Evolutionary conservation across 2,329 filamentous ascomycete species (phyloP).

Genomic region (Talaromyces verruculosus): DNA sequence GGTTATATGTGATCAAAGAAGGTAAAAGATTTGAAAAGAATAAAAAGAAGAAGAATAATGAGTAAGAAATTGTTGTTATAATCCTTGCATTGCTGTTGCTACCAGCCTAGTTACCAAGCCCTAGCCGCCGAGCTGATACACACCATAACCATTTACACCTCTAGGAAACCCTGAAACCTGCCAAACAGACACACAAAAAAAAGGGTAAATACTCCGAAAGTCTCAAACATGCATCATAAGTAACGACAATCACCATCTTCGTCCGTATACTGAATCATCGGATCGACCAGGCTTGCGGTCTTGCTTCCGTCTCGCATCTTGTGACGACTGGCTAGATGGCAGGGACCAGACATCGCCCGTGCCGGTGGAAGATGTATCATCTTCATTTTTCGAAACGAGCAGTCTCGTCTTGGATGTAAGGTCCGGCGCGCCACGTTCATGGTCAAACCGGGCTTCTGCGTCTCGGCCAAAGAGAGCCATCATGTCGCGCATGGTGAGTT

Average conservation of each 20-base stretch:
- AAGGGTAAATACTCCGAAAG: not conserved
- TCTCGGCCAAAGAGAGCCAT: constrained; percentile 81
- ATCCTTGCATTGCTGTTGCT: no score
- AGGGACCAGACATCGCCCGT: constrained; percentile 14
- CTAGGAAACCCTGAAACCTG: not conserved
- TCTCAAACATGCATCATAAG: constrained; percentile 9
- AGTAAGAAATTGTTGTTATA: no score
- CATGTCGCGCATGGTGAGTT: constrained; percentile 90
- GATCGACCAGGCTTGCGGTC: constrained; percentile 28
- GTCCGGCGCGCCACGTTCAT: constrained; percentile 39
- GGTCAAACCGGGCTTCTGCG: constrained; percentile 52
- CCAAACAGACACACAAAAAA: not conserved
- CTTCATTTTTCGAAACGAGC: constrained; percentile 29
- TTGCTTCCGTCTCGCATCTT: constrained; percentile 25
- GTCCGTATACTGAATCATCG: constrained; percentile 46
- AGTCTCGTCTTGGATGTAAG: constrained; percentile 36
- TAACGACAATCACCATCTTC: constrained; percentile 35
- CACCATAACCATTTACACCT: not conserved
- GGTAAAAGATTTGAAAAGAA: no score
- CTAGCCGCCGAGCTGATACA: not conserved
- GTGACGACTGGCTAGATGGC: constrained; percentile 26
- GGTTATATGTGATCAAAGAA: no score
- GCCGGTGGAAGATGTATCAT: constrained; percentile 24
- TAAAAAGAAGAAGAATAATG: no score
- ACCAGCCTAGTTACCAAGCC: not conserved